These are phyloP conservation scores for Hygrophila difformis DNA, from an alignment of 257 asterid genomes.

Conservation along the genomic window DNA sequence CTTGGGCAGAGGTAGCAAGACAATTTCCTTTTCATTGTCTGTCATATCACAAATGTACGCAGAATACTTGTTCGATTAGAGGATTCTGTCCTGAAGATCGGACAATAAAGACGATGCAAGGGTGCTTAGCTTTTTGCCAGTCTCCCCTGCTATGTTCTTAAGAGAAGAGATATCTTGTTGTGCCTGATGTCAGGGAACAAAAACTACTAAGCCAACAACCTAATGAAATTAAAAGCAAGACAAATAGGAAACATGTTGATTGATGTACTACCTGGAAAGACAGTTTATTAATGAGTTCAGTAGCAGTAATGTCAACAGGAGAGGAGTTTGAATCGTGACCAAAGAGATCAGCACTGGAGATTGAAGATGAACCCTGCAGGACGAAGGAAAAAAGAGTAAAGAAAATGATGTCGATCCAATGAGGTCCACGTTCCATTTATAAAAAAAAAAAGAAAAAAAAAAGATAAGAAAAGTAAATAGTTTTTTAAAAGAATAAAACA, in stretches of 20 bases:
- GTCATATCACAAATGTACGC: background rate
- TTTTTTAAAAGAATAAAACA: no score
- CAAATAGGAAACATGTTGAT: background rate
- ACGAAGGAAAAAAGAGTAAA: constrained; percentile 8
- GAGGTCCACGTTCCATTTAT: no score
- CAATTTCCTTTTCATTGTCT: constrained; percentile 23
- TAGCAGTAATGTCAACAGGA: constrained; percentile 52
- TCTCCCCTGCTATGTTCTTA: constrained; percentile 92
- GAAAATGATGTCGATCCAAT: no score
- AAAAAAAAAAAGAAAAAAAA: no score
- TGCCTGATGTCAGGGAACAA: constrained; percentile 46
- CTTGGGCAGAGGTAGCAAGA: constrained; percentile 5
- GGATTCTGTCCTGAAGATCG: constrained; percentile 92
- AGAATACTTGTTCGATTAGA: constrained; percentile 23
- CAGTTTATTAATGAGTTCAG: constrained; percentile 76
- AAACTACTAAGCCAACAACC: background rate
- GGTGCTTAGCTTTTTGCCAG: constrained; percentile 78
- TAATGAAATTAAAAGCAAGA: background rate
- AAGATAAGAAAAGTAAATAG: no score
- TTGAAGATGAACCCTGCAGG: constrained; percentile 76
- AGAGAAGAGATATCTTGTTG: constrained; percentile 89
- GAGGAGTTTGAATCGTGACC: constrained; percentile 32
- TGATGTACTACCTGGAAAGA: constrained; percentile 74
- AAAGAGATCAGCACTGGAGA: constrained; percentile 93
- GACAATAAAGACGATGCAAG: constrained; percentile 70